Conservation (phyloP, 306 rosid genomes). For the Abrus pulchellus region DNA sequence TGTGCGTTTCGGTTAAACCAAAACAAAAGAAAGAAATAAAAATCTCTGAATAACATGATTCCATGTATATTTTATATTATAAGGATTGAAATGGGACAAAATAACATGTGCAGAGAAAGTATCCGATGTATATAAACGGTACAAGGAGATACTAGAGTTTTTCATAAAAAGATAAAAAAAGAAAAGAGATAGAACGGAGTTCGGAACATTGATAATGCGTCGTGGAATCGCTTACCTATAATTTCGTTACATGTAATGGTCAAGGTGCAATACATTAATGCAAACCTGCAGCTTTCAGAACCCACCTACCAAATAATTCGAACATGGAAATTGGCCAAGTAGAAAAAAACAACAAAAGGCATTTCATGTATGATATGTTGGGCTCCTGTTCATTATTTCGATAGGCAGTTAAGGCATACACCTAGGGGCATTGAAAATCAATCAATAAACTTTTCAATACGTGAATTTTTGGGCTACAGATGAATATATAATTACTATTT, state of each 20-base stretch:
- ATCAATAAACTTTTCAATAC: not conserved
- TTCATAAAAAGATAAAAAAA: not conserved
- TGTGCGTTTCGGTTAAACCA: not conserved
- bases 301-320: conserved; percentile 40
- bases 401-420: conserved; percentile 15
- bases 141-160: conserved; percentile 20
- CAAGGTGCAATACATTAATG: conserved; percentile 38
- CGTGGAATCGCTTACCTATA: not conserved
- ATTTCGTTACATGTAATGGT: not conserved
- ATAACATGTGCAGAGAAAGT: conserved; percentile 55
- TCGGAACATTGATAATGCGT: conserved; percentile 25
- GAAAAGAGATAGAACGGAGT: conserved; percentile 19
- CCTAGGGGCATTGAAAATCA: conserved; percentile 43
- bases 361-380: conserved; percentile 22
- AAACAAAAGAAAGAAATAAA: conserved; percentile 15
- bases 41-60: not conserved
- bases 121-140: conserved; percentile 53
- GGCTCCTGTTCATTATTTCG: conserved; percentile 24
- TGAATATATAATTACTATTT: conserved; percentile 11
- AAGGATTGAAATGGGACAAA: conserved; percentile 46
- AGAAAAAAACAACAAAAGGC: conserved; percentile 26
- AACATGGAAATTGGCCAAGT: conserved; percentile 39
- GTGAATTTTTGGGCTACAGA: not conserved
- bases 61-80: conserved; percentile 32
- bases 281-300: conserved; percentile 21